Conservation (phyloP, 306 rosid genomes). For the Adenanthera pavonina region DNA sequence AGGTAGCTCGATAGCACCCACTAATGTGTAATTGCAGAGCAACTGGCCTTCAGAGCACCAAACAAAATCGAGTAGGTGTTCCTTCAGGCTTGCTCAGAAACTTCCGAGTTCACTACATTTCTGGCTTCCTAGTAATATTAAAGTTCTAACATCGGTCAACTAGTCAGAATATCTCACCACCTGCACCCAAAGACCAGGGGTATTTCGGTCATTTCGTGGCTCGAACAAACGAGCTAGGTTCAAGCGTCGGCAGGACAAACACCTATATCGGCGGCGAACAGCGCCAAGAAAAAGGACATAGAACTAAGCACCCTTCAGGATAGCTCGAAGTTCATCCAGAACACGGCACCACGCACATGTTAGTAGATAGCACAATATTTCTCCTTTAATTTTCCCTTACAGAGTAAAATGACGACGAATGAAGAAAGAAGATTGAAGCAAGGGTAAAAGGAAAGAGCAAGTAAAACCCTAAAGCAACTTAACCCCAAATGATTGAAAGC, state of each 20-base stretch:
- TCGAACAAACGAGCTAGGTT: not conserved
- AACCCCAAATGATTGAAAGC: not conserved
- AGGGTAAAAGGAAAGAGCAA: not conserved
- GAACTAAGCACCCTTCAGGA: not conserved
- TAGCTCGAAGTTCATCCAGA: not conserved
- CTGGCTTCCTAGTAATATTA: not conserved
- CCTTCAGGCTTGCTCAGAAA: slow-evolving; percentile 25
- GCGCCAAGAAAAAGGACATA: not conserved
- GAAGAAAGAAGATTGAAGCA: slow-evolving; percentile 18
- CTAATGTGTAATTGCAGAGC: not conserved
- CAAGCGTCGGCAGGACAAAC: slow-evolving; percentile 37
- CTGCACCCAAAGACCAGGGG: slow-evolving; percentile 30
- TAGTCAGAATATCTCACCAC: slow-evolving; percentile 39
- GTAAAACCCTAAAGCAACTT: slow-evolving; percentile 20
- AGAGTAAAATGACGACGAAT: slow-evolving; percentile 9
- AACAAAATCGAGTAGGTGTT: slow-evolving; percentile 21
- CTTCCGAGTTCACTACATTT: slow-evolving; percentile 8
- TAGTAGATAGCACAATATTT: slow-evolving; percentile 22
- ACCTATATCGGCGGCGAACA: slow-evolving; percentile 21
- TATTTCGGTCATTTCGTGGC: slow-evolving; percentile 48
- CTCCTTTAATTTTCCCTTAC: slow-evolving; percentile 4
- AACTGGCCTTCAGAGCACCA: not conserved
- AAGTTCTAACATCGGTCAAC: slow-evolving; percentile 23
- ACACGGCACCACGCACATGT: slow-evolving; percentile 23
- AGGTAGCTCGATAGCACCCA: not conserved